phyloP scores from a whole-genome alignment of 2,329 filamentous ascomycete genomes.

The Diaporthe eres region DNA sequence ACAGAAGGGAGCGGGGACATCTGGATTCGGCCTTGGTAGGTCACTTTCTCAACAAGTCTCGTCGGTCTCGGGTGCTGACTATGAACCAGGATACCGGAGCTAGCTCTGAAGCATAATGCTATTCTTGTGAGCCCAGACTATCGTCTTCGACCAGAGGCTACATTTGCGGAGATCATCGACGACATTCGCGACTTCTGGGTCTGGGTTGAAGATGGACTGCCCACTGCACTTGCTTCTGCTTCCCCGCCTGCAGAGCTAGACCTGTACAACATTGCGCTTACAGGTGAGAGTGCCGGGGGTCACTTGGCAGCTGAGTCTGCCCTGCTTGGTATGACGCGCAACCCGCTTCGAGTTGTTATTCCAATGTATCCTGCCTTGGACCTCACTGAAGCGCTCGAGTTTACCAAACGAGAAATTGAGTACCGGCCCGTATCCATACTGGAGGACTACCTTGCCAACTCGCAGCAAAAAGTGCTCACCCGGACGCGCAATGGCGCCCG shows the following conservation, averaged over 20 bases:
- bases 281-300: constrained; percentile 3
- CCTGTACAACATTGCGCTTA: neutral
- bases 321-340: neutral
- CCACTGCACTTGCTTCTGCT: neutral
- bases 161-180: neutral
- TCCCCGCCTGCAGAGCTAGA: neutral
- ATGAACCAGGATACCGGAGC: neutral
- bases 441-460: neutral
- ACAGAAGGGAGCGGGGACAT: neutral
- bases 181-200: constrained; percentile 8
- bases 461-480: neutral
- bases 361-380: constrained; percentile 3
- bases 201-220: neutral
- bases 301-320: constrained; percentile 5
- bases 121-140: constrained; percentile 1
- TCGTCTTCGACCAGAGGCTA: neutral
- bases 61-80: neutral
- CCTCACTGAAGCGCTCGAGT: neutral
- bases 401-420: neutral
- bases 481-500: neutral
- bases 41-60: neutral
- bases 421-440: neutral
- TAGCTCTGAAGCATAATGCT: constrained; percentile 7
- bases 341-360: neutral
- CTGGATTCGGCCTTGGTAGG: neutral